phyloP scores from a whole-genome alignment of 2,329 filamentous ascomycete species.

The Aspergillus sp. region DNA sequence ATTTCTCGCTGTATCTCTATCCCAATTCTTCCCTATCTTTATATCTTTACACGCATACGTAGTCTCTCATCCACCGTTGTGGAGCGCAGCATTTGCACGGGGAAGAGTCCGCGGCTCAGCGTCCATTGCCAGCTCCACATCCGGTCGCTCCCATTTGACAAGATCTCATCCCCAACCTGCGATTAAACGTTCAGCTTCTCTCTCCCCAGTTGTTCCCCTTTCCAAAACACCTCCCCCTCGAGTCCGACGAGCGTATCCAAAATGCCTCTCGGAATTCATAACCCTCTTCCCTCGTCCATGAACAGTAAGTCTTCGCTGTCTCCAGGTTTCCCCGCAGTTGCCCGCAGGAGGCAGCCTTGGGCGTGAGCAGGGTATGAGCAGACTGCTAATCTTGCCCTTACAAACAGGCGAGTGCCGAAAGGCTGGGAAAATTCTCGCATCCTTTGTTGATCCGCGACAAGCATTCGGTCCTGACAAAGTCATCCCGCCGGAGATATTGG shows the following conservation, averaged over 20 bases:
- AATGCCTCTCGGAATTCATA: constrained; percentile 48
- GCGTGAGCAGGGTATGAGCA: not conserved
- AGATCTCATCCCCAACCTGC: constrained; percentile 14
- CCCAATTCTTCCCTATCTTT: not conserved
- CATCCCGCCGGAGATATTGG: constrained; percentile 86
- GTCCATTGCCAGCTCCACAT: constrained; percentile 27
- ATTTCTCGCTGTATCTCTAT: not conserved
- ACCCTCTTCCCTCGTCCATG: constrained; percentile 50
- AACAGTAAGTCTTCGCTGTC: constrained; percentile 39
- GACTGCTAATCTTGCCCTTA: constrained; percentile 31
- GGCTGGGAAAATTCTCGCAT: constrained; percentile 90
- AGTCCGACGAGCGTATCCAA: constrained; percentile 22
- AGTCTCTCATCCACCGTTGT: constrained; percentile 1
- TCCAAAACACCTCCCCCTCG: constrained; percentile 2
- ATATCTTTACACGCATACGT: not conserved
- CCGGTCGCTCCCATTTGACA: constrained; percentile 23
- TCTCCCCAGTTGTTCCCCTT: constrained; percentile 2
- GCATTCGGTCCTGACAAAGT: constrained; percentile 95
- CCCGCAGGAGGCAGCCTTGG: constrained; percentile 13
- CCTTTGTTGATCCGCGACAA: constrained; percentile 91
- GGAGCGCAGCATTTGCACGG: not conserved
- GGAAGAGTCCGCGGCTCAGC: constrained; percentile 6
- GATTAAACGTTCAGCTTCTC: constrained; percentile 15
- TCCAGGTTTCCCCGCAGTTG: constrained; percentile 33
- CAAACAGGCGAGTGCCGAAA: constrained; percentile 90